These are phyloP conservation scores for Brettanomyces anomalus DNA, from an alignment of 805 yeast species.

Conservation along the genomic window DNA sequence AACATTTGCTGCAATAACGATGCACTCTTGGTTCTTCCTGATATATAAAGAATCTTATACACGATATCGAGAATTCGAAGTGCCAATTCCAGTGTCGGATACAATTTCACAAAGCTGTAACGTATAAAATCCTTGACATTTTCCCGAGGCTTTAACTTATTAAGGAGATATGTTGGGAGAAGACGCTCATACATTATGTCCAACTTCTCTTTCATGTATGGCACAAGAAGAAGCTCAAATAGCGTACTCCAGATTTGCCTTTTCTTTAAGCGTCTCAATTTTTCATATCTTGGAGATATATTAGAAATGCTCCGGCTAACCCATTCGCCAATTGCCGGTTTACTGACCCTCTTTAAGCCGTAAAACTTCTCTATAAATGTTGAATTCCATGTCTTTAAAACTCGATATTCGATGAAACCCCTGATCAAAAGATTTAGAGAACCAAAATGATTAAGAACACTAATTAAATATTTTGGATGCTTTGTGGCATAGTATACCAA, in stretches of 20 bases:
- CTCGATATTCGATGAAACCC: slow-evolving; percentile 61
- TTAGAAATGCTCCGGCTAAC: not conserved
- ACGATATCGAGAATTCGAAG: slow-evolving; percentile 42
- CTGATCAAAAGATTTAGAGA: slow-evolving; percentile 58
- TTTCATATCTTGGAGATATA: slow-evolving; percentile 28
- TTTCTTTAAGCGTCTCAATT: slow-evolving; percentile 40
- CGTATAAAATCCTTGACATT: slow-evolving; percentile 17
- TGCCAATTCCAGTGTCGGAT: slow-evolving; percentile 47
- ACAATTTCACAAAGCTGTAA: slow-evolving; percentile 43
- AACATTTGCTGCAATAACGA: slow-evolving; percentile 52
- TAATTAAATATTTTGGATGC: slow-evolving; percentile 61
- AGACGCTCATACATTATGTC: slow-evolving; percentile 55
- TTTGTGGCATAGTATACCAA: slow-evolving; percentile 72
- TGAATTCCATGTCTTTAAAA: slow-evolving; percentile 66
- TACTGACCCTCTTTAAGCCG: slow-evolving; percentile 63
- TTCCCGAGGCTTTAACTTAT: slow-evolving; percentile 29
- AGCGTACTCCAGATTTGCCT: slow-evolving; percentile 48
- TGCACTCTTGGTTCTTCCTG: slow-evolving; percentile 59
- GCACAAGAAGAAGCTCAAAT: slow-evolving; percentile 51
- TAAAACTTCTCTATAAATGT: slow-evolving; percentile 89
- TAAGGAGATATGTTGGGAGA: slow-evolving; percentile 49
- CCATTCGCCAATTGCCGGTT: slow-evolving; percentile 2
- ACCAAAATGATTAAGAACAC: slow-evolving; percentile 62
- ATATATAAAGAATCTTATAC: slow-evolving; percentile 54
- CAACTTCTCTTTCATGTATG: slow-evolving; percentile 63